Evolutionary conservation across 1,284 basidiomycete species (phyloP), one percentile per base, ranked within the genome.

Genomic region (Cystobasidium slooffiae): DNA sequence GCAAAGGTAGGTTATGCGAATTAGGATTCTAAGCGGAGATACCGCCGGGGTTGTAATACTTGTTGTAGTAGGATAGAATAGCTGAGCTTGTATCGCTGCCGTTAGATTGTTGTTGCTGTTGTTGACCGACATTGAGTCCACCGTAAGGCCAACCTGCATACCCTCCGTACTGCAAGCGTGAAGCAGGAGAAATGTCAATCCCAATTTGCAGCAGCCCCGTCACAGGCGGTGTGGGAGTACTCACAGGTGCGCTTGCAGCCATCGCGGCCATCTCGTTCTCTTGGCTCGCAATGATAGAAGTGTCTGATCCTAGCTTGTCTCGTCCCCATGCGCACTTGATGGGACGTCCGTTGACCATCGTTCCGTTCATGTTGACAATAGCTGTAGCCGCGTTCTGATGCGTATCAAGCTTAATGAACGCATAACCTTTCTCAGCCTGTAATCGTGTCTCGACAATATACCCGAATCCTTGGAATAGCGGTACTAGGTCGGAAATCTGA

Each of bases 321-420:
- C 97, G 98, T 76, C 96, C 96, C 96, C 96, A 99, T 78, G 93
- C 94, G 83, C 93, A 96, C 84, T 97, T 96, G 86, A 98, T 91
- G 14, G 93, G 93, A 55, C 96, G 86, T 64, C 95, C 95, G 80
- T 98, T 96, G 41, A 98, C 91, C 86, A 93, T 91, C 83, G 93
- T 91, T 69, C 95, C 94, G 83, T 95, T 93, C 68, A 98, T 85
- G 81, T 96, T 92, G 76, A 94, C 91, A 80, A 99, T 98, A 39
- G 96, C 96, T 88, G 93, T 90, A 12, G 96, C 94, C 66, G 96
- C 96, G 81, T 97, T 94, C 82, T 97, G 94, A 82, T 98, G 96
- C 58, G 93, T 94, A 84, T 97, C 95, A 73, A 98, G 88, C 84
- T 97, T 98, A 82, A 98, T 94, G 81, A 99, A 99, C 0, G 96